Evolutionary conservation across 306 rosid species (phyloP), one percentile per base, ranked within the genome.

Genomic region (Purshia tridentata): DNA sequence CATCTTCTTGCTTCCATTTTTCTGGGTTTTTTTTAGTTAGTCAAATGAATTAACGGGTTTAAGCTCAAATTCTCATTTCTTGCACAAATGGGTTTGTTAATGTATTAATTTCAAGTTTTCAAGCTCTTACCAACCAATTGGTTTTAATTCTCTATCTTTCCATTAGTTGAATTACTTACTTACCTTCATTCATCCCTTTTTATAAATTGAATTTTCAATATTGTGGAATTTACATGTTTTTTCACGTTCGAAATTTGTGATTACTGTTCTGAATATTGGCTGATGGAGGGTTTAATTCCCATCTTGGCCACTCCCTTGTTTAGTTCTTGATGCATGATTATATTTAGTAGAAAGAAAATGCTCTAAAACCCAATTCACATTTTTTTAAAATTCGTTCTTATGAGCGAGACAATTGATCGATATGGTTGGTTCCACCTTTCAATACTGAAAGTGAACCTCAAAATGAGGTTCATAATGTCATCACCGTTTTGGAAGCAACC

Each of bases 401-500:
- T 23, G 35, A 23, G 35, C 2, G 35, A 23, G 35, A 23, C 35
- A 23, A 23, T 23, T 23, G 35, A 23, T 23, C 2, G 35, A 23
- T 23, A 23, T 23, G 35, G 57, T 53, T 53, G 58, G 58, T n/a
- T 50, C 54, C 54, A 50, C 14, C 0, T 52, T 52, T 5, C 23
- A 52, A 8, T 11, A 37, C 29, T 22, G 2, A 29, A 47, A 48
- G 1, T 8, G 37, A 13, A 6, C 10, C 66, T 6, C 66, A 63
- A 19, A 58, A 20, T 51, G 20, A 11, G 13, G 39, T 44, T 70
- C 49, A 49, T 40, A 73, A 18, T 40, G 49, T 14, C 48, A 16
- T 6, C 68, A 22, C 18, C 11, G 14, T 47, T 63, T 71, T 74
- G 68, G 76, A 74, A 74, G 75, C 72, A 60, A 59, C 70, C 82